These are phyloP conservation scores for Pestalotiopsis sp. DNA, from an alignment of 2,329 filamentous ascomycete genomes.

Conservation along the genomic window DNA sequence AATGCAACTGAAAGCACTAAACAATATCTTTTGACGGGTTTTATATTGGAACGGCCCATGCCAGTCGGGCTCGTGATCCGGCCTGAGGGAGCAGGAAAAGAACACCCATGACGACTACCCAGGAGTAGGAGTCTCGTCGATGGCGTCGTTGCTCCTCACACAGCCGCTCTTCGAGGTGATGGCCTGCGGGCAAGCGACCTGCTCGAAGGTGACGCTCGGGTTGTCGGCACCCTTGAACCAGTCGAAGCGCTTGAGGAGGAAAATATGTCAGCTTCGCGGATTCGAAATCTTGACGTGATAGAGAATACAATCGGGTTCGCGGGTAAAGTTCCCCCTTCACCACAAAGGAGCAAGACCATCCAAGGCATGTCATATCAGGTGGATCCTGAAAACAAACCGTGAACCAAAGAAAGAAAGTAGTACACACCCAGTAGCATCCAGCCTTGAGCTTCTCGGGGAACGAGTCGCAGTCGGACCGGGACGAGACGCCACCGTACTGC, in stretches of 20 bases:
- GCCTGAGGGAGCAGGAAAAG: not conserved
- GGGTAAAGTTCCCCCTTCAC: no score
- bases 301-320: no score
- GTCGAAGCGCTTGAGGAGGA: conserved; percentile 49
- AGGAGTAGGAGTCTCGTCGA: conserved; percentile 32
- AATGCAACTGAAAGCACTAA: no score
- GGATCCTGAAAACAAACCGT: not conserved
- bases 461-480: conserved; percentile 48
- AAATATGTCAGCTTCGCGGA: no score
- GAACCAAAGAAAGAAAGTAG: not conserved
- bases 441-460: conserved; percentile 55
- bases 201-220: conserved; percentile 52
- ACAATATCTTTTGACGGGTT: no score
- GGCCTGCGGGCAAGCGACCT: conserved; percentile 55
- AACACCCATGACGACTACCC: not conserved
- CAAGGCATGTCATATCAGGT: no score
- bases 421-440: conserved; percentile 55
- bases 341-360: no score
- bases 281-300: no score
- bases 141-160: conserved; percentile 31
- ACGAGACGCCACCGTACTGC: conserved; percentile 57
- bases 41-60: no score
- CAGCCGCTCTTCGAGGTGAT: conserved; percentile 42
- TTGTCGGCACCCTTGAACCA: conserved; percentile 63
- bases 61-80: no score